Evolutionary conservation across 768 basidiomycete species (phyloP), one percentile per base, ranked within the genome.

Genomic region (Collybiopsis confluens): DNA sequence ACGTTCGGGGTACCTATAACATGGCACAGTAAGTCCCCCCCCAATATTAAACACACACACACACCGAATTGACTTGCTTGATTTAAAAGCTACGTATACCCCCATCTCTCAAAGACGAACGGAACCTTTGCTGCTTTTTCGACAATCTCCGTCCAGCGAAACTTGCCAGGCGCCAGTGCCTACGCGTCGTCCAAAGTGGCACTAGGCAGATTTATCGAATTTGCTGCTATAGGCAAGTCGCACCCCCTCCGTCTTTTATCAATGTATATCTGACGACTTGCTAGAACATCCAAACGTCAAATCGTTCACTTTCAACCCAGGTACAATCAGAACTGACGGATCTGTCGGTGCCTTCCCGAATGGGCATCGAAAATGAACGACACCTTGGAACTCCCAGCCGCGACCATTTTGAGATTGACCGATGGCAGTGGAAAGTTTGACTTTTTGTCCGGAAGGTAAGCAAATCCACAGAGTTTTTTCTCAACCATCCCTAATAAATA

Each of bases 1-100:
- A 62, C 36, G 37, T 65, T 15, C 62, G 60, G 1, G 61, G 62
- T 7, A 40, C 53, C 9, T 66, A 52, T 54, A 62, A 62, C 40
- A 36, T 60, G 1, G 58, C 60, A 2, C 63, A 61, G 62, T 62
- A 18, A 21, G 59, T 50, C 3, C 37, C n/a, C n/a, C n/a, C n/a
- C n/a, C n/a, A n/a, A n/a, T n/a, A n/a, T n/a, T n/a, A n/a, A n/a
- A n/a, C n/a, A n/a, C n/a, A n/a, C n/a, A n/a, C n/a, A n/a, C n/a
- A n/a, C n/a, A n/a, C n/a, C n/a, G n/a, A n/a, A n/a, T n/a, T n/a
- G n/a, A n/a, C n/a, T n/a, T n/a, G n/a, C n/a, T n/a, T n/a, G n/a
- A n/a, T n/a, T n/a, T n/a, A 26, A 24, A 16, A 56, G 56, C 47
- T 55, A 54, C 30, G 43, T 50, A 5, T 50, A 55, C 26, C 56